Base-by-base conservation (phyloP, 78 protist genomes). In the Anaeramoeba ignava region DNA sequence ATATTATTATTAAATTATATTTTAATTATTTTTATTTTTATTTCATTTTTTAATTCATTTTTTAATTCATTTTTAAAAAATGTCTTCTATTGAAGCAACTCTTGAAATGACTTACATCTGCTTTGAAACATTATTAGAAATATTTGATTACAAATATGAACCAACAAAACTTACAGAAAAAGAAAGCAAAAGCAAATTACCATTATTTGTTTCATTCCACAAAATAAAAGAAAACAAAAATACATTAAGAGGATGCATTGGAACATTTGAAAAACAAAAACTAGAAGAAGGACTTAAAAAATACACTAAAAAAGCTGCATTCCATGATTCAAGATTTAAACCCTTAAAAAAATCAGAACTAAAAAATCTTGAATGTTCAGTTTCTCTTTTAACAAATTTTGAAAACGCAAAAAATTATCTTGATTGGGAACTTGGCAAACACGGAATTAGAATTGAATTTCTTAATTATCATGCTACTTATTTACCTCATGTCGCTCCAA, bases 381-480 rank as follows among this genome's bases (percentile, higher is more conserved):
- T 88, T 36, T 88, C 90, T 0, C 83, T 88, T n/a, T 80, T 88
- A 85, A 78, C 27, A 1, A 81, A 84, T 81, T 88, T 88, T 40
- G 90, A 88, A 68, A 12, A 79, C 12, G 87, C 27, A 0, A 2
- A 1, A n/a, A 85, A 88, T 41, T 68, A 39, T 40, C 41, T 83
- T 54, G 90, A 88, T 42, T 88, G 90, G 90, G 37, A 2, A 79
- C 31, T 88, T 27, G 91, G 91, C 27, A 31, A 67, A 33, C 91
- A 88, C 36, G 91, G 91, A 3, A 88, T 88, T 27, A 78, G 91
- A 81, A 88, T 88, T 37, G 81, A 78, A 42, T 88, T 88, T n/a
- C 1, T 2, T 0, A 80, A 17, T 37, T 39, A 41, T 31, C 81
- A 81, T 3, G 91, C 91, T 1, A 88, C 91, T 36, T 88, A 88